phyloP scores from a whole-genome alignment of 352 stramenopile genomes.

The Globisporangium iwayamae region DNA sequence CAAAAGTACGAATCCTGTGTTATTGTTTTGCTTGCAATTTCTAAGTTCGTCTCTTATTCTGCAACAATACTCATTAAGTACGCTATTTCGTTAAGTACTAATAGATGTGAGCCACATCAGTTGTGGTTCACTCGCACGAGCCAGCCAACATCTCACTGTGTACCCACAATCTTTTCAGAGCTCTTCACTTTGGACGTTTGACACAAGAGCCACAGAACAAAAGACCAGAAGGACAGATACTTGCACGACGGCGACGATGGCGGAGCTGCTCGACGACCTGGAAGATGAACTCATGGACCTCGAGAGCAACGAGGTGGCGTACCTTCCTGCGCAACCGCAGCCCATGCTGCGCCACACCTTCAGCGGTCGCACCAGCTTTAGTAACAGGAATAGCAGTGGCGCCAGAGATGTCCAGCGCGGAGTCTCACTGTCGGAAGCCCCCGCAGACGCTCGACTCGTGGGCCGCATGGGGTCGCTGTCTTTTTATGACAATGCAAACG shows the following conservation, averaged over 20 bases:
- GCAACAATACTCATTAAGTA: too few species aligned
- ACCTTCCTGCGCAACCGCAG: slow-evolving; percentile 33
- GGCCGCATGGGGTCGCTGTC: neutral
- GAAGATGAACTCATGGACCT: slow-evolving; percentile 68
- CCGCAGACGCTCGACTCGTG: neutral
- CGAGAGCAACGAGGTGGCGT: slow-evolving; percentile 50
- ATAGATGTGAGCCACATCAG: too few species aligned
- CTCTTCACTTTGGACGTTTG: neutral
- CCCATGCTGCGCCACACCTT: slow-evolving; percentile 12
- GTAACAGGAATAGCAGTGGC: slow-evolving; percentile 3
- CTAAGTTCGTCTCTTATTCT: too few species aligned
- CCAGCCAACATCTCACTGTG: too few species aligned
- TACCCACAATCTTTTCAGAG: neutral
- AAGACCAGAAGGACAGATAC: too few species aligned
- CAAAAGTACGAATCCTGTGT: too few species aligned
- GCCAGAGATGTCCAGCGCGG: slow-evolving; percentile 14
- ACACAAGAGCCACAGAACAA: neutral
- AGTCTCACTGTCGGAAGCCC: neutral
- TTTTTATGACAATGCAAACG: neutral
- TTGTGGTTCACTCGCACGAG: too few species aligned
- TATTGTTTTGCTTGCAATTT: too few species aligned
- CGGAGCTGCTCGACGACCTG: slow-evolving; percentile 28
- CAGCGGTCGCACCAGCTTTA: slow-evolving; percentile 17
- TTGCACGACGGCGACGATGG: slow-evolving; percentile 11
- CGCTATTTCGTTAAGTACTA: too few species aligned